Percentiles rank a stretch among this genome's conserved stretches.
Conservation (phyloP, 2,329 filamentous ascomycete species). For the Metarhizium humberi region DNA sequence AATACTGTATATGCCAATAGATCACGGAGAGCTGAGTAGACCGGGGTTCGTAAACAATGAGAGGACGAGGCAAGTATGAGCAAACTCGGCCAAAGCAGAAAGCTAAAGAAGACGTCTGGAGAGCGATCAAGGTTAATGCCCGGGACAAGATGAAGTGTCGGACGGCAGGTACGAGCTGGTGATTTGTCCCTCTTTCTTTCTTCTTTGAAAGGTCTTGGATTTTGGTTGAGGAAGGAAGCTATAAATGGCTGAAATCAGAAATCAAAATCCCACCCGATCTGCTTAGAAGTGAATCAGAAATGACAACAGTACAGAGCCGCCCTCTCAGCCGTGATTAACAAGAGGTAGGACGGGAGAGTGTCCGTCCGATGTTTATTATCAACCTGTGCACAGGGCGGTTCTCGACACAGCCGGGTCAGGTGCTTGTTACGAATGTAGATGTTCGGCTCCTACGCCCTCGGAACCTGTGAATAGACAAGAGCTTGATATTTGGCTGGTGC, state of each 20-base stretch:
- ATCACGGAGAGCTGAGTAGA: conserved; percentile 1
- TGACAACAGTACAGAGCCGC: not conserved
- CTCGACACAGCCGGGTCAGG: not conserved
- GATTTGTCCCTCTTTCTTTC: not conserved
- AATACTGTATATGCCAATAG: conserved; percentile 1
- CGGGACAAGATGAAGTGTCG: not conserved
- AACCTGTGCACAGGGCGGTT: not conserved
- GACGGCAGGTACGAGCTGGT: not conserved
- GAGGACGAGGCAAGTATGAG: not conserved
- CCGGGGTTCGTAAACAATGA: not conserved
- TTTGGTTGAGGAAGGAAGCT: not conserved
- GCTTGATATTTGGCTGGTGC: not conserved
- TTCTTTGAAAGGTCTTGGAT: not conserved
- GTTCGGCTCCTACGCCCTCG: not conserved
- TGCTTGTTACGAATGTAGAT: not conserved
- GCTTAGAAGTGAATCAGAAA: not conserved
- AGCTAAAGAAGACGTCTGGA: not conserved
- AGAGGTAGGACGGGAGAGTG: not conserved
- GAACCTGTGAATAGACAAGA: not conserved
- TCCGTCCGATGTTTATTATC: not conserved
- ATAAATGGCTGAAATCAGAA: not conserved
- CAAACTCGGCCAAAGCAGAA: not conserved
- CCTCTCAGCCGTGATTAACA: not conserved
- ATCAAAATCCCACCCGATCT: not conserved
- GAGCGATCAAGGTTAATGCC: not conserved